Percentiles rank a stretch among this genome's conserved stretches.
Conservation (phyloP, 768 basidiomycete genomes). For the Auricularia sp. region DNA sequence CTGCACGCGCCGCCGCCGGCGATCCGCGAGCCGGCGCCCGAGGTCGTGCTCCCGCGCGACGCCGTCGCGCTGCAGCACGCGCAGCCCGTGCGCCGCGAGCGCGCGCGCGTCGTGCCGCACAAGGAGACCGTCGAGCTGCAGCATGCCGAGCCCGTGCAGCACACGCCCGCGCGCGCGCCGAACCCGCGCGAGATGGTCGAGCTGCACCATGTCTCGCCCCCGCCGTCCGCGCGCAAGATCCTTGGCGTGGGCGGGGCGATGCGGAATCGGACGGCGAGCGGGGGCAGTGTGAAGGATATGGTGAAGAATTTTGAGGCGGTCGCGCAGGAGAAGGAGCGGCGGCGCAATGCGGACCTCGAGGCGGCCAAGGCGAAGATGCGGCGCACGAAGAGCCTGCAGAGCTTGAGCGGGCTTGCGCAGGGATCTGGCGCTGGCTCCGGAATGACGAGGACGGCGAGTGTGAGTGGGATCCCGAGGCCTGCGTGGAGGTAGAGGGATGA, state of each 20-base stretch:
- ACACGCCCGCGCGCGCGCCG: not conserved
- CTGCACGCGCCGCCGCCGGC: not conserved
- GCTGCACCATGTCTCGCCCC: slow-evolving; percentile 37
- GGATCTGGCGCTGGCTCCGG: not conserved
- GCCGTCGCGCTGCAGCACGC: not conserved
- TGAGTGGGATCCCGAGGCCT: not conserved
- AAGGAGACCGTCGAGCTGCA: not conserved
- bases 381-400: not conserved
- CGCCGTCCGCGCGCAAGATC: slow-evolving; percentile 18
- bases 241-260: too few relatives aligned
- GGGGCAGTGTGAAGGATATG: slow-evolving; percentile 63
- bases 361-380: not conserved
- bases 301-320: slow-evolving; percentile 48
- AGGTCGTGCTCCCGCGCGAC: not conserved
- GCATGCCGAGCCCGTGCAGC: not conserved
- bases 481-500: not conserved
- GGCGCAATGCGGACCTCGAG: not conserved
- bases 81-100: not conserved
- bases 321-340: not conserved
- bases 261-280: slow-evolving; percentile 43
- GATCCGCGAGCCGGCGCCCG: not conserved
- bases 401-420: not conserved
- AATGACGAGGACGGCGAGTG: not conserved
- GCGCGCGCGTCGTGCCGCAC: not conserved
- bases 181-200: slow-evolving; percentile 32